Conservation (phyloP, 148 eudicot species). For the Rhododendron mucronatum region DNA sequence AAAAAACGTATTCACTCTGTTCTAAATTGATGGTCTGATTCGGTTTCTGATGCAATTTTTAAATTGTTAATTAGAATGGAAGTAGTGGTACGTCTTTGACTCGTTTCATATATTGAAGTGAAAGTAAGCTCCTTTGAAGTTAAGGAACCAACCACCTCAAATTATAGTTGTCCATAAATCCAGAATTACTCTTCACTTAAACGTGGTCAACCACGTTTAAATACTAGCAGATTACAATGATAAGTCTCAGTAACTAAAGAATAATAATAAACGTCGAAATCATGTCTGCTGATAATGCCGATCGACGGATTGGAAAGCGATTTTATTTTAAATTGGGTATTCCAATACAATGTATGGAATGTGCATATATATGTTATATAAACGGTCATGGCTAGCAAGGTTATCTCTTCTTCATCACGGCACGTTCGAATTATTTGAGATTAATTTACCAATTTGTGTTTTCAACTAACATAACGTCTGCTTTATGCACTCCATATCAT, state of each 20-base stretch:
- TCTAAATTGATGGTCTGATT: no score
- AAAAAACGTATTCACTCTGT: no score
- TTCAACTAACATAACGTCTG: background rate
- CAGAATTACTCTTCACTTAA: background rate
- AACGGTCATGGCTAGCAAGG: background rate
- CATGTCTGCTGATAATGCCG: constrained; percentile 12
- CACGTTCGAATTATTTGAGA: background rate
- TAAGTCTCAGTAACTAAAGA: background rate
- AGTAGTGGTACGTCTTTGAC: constrained; percentile 16
- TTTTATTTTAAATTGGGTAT: background rate
- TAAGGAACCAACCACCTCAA: constrained; percentile 10
- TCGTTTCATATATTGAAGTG: background rate
- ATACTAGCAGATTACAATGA: background rate
- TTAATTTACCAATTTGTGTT: background rate
- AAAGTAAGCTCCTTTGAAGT: constrained; percentile 6
- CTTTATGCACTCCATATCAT: background rate
- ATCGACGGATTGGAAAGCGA: background rate
- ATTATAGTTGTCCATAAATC: background rate
- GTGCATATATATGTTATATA: background rate
- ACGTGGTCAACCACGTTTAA: constrained; percentile 15
- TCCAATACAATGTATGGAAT: background rate
- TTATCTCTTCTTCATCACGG: background rate
- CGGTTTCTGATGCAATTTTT: no score
- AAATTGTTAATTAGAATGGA: background rate
- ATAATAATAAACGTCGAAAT: constrained; percentile 9